Conservation (phyloP, 1,139 yeast species). For the Scheffersomyces lignicola region DNA sequence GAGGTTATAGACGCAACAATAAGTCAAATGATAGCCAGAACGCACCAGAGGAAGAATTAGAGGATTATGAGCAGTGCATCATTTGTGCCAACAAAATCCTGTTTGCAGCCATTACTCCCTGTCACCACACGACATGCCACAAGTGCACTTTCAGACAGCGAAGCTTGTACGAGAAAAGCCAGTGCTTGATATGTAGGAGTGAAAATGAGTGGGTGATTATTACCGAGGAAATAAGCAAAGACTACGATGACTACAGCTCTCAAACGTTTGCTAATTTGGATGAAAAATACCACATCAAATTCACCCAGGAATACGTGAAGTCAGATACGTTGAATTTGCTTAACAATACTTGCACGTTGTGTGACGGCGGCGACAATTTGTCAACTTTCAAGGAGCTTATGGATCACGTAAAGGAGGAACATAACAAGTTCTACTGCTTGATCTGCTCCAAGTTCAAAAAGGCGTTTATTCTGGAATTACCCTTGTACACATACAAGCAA, state of each 20-base stretch:
- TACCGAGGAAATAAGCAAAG: slow-evolving; percentile 42
- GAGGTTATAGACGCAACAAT: slow-evolving; percentile 10
- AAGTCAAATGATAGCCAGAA: too few relatives aligned
- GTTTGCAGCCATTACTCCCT: slow-evolving; percentile 71
- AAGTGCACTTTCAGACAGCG: slow-evolving; percentile 81
- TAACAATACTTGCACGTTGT: slow-evolving; percentile 58
- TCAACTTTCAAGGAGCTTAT: slow-evolving; percentile 56
- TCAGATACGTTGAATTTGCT: slow-evolving; percentile 52
- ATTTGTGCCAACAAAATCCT: slow-evolving; percentile 78
- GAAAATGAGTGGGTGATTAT: slow-evolving; percentile 61
- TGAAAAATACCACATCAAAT: slow-evolving; percentile 50
- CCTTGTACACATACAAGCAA: slow-evolving; percentile 59
- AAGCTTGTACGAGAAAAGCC: slow-evolving; percentile 69
- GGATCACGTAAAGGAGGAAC: slow-evolving; percentile 64
- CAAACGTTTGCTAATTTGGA: slow-evolving; percentile 33
- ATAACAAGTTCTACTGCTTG: slow-evolving; percentile 65
- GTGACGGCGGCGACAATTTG: slow-evolving; percentile 48
- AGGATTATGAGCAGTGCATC: slow-evolving; percentile 54
- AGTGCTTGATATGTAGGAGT: slow-evolving; percentile 83
- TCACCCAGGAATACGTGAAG: slow-evolving; percentile 46
- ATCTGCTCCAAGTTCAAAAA: slow-evolving; percentile 76
- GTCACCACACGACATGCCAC: slow-evolving; percentile 86
- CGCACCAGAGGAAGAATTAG: slow-evolving; percentile 30
- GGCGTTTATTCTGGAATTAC: slow-evolving; percentile 73
- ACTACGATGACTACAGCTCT: slow-evolving; percentile 37